phyloP scores from a whole-genome alignment of 2,329 filamentous ascomycete genomes.

The Colletotrichum tamarilloi region DNA sequence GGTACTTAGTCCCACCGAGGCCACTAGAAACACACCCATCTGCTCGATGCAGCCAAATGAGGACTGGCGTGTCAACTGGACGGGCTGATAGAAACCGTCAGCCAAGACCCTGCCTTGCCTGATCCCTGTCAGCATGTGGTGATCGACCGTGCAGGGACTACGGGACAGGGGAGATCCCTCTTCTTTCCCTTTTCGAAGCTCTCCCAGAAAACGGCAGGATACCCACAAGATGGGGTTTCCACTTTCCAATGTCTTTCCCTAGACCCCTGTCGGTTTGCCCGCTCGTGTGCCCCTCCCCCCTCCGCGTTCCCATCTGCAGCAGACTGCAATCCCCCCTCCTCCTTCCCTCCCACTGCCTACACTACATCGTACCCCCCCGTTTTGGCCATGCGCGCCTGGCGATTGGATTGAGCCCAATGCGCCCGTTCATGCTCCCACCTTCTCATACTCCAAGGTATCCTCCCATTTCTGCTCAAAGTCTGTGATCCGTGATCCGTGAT shows the following conservation, averaged over 20 bases:
- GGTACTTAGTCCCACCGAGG: too few species aligned
- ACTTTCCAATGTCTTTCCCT: not conserved
- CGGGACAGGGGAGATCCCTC: constrained; percentile 7
- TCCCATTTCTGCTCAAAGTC: too few species aligned
- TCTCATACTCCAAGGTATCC: too few species aligned
- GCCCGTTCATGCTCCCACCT: not conserved
- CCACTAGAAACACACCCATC: not conserved
- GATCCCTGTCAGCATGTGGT: constrained; percentile 34
- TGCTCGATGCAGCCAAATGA: too few species aligned
- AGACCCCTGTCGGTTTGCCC: constrained; percentile 18
- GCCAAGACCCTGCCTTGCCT: constrained; percentile 16
- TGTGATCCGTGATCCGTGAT: too few species aligned
- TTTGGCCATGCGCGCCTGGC: constrained; percentile 14
- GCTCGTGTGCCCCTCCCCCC: constrained; percentile 18
- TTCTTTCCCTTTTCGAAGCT: not conserved
- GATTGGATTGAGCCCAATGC: constrained; percentile 14
- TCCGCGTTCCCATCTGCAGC: not conserved
- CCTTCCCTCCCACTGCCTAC: not conserved
- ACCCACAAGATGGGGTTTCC: not conserved
- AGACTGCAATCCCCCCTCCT: not conserved
- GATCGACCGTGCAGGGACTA: constrained; percentile 31
- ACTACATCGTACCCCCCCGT: not conserved
- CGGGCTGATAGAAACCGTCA: constrained; percentile 2
- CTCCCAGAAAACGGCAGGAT: constrained; percentile 19
- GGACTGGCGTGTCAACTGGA: too few species aligned